Base-by-base conservation (phyloP, 2,329 filamentous ascomycete species). In the Aspergillus costaricaensis region DNA sequence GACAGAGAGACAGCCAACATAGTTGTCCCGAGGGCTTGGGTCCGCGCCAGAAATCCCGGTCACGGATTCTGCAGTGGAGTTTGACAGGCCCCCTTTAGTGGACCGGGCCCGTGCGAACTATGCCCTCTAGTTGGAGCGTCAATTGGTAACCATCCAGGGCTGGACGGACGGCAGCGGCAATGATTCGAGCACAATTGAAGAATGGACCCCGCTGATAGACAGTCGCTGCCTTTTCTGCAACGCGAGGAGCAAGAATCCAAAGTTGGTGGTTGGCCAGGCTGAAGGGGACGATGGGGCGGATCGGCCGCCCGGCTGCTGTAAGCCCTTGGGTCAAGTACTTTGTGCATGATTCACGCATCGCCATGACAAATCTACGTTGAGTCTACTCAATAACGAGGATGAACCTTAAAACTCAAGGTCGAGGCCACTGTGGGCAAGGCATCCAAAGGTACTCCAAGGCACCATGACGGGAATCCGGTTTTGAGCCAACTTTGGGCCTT, bases 81-180 rank as follows among this genome's bases (percentile, higher is more conserved):
- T 44, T 49, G 23, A 49, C 44, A 49, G 23, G 15, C 23, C 38
- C 41, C 52, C 38, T 27, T 41, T 25, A 39, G 51, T 53, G 51
- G 32, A 39, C 21, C 51, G 17, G 51, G 36, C 51, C 52, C 52
- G 52, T 55, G 52, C 52, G 51, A 54, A 52, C 50, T 39, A 53
- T 25, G n/a, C 17, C n/a, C 25, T 14, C 32, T 38, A 43, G 32
- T 36, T 14, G n/a, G n/a, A 10, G 39, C 39, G 8, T 19, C 41
- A 10, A 21, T 44, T 19, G 41, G 41, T 17, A 12, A 19, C 4
- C 19, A 23, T 44, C 10, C 41, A 14, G 19, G 41, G 10, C 41
- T 23, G 41, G 41, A 21, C 41, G 41, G 41, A 2, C 41, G 41
- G 41, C 41, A 14, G 3, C 17, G n/a, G 19, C 41, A 21, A 10